Percentiles rank a stretch among this genome's conserved stretches.
Evolutionary conservation across 2,329 filamentous ascomycete genomes (phyloP).

Genomic region (Ophiostoma sp.): DNA sequence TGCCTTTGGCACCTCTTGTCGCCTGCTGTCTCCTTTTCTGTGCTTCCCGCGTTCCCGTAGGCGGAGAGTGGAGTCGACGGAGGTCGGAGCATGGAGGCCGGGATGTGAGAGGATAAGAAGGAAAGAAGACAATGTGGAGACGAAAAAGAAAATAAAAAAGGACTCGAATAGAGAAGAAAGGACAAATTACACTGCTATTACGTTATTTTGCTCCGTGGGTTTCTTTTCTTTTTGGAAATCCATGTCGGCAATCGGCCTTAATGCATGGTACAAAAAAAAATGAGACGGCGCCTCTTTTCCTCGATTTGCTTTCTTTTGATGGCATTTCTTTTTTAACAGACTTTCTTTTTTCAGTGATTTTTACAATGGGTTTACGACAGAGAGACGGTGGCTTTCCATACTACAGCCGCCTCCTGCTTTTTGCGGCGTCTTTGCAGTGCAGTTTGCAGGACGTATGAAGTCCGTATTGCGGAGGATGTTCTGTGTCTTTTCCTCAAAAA

Average conservation of each 20-base stretch:
- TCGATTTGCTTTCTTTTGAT: background rate
- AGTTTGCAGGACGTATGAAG: background rate
- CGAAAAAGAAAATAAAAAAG: background rate
- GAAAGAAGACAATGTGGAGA: background rate
- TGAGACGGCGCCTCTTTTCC: background rate
- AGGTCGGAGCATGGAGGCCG: background rate
- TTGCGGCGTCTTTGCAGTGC: background rate
- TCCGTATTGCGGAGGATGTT: background rate
- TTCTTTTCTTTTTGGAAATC: background rate
- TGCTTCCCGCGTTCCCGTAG: background rate
- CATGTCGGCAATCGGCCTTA: background rate
- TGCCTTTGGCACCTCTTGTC: background rate
- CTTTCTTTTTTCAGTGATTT: background rate
- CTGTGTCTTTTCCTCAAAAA: background rate
- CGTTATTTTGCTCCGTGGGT: background rate
- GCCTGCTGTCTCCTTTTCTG: background rate
- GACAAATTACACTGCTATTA: background rate
- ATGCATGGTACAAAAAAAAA: background rate
- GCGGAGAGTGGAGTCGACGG: background rate
- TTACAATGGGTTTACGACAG: background rate
- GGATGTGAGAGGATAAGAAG: background rate
- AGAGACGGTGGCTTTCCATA: background rate
- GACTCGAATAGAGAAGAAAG: background rate
- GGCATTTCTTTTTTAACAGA: background rate
- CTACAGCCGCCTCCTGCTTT: background rate